phyloP scores from a whole-genome alignment of 1,139 yeast species.

The Arxiozyma heterogenica region DNA sequence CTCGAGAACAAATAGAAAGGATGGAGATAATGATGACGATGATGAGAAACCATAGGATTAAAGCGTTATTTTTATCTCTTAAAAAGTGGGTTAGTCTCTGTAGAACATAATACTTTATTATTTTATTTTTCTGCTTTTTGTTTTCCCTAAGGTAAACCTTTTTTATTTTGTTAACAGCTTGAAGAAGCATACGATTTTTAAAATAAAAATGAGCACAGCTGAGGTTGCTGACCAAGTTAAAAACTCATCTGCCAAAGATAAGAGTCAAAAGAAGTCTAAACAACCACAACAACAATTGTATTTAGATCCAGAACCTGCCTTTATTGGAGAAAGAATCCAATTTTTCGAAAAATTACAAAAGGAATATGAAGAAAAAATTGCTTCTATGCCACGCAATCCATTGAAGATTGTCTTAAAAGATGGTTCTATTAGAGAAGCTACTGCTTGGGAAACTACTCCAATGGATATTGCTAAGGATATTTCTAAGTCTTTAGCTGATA shows the following conservation, averaged over 20 bases:
- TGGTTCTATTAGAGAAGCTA: constrained; percentile 70
- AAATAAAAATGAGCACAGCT: constrained; percentile 16
- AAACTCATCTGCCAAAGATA: constrained; percentile 39
- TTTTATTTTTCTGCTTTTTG: not conserved
- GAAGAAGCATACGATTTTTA: not conserved
- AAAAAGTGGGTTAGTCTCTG: too few relatives aligned
- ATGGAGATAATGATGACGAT: not conserved
- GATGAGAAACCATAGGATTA: too few relatives aligned
- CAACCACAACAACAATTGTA: constrained; percentile 36
- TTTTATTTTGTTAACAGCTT: not conserved
- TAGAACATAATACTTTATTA: too few relatives aligned
- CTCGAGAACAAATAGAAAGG: not conserved
- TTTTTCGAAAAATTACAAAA: constrained; percentile 76
- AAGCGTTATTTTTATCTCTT: too few relatives aligned
- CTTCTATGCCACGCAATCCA: constrained; percentile 50
- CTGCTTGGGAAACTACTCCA: constrained; percentile 86
- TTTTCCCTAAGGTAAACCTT: not conserved
- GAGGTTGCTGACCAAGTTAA: constrained; percentile 46
- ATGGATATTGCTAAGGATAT: constrained; percentile 74
- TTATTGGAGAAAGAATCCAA: constrained; percentile 67
- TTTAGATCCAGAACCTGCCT: constrained; percentile 71
- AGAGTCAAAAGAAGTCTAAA: constrained; percentile 23
- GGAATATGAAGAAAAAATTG: constrained; percentile 64
- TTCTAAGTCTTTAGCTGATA: constrained; percentile 80
- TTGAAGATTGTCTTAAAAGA: constrained; percentile 80